Evolutionary conservation across 441 rosid species (phyloP), one percentile per base, ranked within the genome.

Genomic region (Croton setiger): DNA sequence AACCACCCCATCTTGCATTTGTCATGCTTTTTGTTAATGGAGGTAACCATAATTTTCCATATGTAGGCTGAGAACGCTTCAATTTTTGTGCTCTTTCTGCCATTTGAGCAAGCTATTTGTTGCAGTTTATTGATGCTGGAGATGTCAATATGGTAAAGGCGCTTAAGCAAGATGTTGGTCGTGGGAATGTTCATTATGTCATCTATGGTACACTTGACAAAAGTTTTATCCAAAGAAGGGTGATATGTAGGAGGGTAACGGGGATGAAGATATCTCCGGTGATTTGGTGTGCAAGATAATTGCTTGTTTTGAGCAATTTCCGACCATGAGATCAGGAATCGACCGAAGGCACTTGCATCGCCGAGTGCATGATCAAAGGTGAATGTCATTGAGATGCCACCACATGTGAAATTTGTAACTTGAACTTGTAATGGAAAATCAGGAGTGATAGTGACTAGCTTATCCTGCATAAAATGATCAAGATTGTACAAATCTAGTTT

Each of bases 1-100:
- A 90, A 70, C 94, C 98, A 89, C 33, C 98, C 94, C 97, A 93
- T 87, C 82, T 86, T 89, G 86, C 94, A 87, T 48, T 71, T 80
- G 6, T 58, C 76, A 17, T 87, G 86, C 47, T 70, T 36, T 59
- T 76, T 71, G 64, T 79, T 77, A 11, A 85, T 74, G 27, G 82
- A 66, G 2, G 75, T 78, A 35, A 74, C 96, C 98, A 89, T 78
- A 39, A 63, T 74, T 81, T 88, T 90, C 98, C 98, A 87, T 65
- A 89, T 23, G 33, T 91, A 85, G 66, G 98, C 96, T 1, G 98
- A 89, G 78, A 90, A 87, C 14, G 94, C 98, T 79, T 93, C 92
- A 3, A 90, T 86, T 78, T 90, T 89, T 1, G 97, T 87, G 78
- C 85, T 83, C 53, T 63, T 83, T 54, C 61, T 75, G 58, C 93